phyloP scores from a whole-genome alignment of 148 eudicot genomes.

The Persicaria maculosa region DNA sequence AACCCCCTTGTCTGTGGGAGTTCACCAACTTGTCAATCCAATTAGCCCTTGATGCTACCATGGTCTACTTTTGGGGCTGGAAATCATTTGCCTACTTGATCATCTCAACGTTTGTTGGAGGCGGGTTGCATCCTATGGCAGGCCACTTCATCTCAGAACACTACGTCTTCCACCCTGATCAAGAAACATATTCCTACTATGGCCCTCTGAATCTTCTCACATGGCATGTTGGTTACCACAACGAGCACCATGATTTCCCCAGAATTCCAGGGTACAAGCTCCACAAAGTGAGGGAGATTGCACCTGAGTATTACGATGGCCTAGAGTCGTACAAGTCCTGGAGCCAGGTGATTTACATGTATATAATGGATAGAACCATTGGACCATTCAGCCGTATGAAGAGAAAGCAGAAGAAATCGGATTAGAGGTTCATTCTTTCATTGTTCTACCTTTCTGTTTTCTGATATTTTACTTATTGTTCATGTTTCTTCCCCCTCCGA shows the following conservation, averaged over 20 bases:
- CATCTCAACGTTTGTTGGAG: conserved; percentile 84
- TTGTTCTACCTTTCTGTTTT: conserved; percentile 3
- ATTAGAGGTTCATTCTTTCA: conserved; percentile 23
- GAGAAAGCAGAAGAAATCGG: conserved; percentile 51
- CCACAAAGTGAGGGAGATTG: conserved; percentile 83
- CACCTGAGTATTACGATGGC: conserved; percentile 66
- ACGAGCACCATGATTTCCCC: conserved; percentile 95
- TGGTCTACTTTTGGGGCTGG: conserved; percentile 79
- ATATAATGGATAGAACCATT: conserved; percentile 57
- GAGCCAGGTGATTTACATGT: conserved; percentile 91
- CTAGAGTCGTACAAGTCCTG: conserved; percentile 69
- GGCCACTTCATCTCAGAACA: conserved; percentile 96
- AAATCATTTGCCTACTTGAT: conserved; percentile 62
- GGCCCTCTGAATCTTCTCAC: conserved; percentile 78
- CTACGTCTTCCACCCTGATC: conserved; percentile 68
- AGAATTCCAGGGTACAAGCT: conserved; percentile 85
- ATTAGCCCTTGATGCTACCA: conserved; percentile 45
- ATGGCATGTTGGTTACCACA: conserved; percentile 95
- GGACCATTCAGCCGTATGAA: conserved; percentile 90
- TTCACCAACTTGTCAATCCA: conserved; percentile 59
- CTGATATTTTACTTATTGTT: background rate
- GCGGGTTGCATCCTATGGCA: conserved; percentile 95
- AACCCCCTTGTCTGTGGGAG: conserved; percentile 92
- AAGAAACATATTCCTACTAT: conserved; percentile 88
- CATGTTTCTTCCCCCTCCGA: background rate